These are phyloP conservation scores for Syncephalastrum sp. DNA, from an alignment of 371 early-diverging fungal genomes.

Conservation along the genomic window DNA sequence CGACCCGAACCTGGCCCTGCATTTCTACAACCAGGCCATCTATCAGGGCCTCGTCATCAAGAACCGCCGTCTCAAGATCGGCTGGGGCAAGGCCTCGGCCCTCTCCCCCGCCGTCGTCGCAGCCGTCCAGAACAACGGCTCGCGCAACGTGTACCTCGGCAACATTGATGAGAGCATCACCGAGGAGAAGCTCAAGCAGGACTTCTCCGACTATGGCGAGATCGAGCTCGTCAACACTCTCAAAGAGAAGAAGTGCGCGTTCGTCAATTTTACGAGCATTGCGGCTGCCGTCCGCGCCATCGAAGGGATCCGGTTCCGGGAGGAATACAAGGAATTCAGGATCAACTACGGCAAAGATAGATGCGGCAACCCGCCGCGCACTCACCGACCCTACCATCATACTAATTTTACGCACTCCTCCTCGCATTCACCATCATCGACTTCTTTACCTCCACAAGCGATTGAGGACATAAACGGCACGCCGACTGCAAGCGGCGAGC, in stretches of 20 bases:
- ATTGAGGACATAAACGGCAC: too few species aligned
- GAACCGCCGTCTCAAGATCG: slow-evolving; percentile 69
- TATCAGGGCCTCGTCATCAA: slow-evolving; percentile 64
- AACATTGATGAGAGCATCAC: slow-evolving; percentile 57
- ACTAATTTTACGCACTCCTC: too few species aligned
- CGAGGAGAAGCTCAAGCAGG: slow-evolving; percentile 62
- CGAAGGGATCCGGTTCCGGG: slow-evolving; percentile 55
- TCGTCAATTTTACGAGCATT: slow-evolving; percentile 80
- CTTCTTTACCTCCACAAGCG: too few species aligned
- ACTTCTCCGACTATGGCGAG: slow-evolving; percentile 75
- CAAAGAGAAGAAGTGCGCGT: slow-evolving; percentile 78
- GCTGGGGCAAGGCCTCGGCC: slow-evolving; percentile 75
- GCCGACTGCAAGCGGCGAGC: too few species aligned
- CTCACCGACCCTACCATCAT: not conserved
- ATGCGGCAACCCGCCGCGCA: slow-evolving; percentile 63
- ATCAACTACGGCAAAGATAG: slow-evolving; percentile 86
- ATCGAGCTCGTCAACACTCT: slow-evolving; percentile 78
- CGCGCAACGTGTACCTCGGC: slow-evolving; percentile 84
- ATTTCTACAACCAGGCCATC: slow-evolving; percentile 55
- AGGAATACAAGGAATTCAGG: slow-evolving; percentile 54
- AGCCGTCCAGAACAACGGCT: slow-evolving; percentile 69
- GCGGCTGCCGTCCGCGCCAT: slow-evolving; percentile 71
- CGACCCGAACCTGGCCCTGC: slow-evolving; percentile 64
- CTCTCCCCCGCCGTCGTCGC: slow-evolving; percentile 53
- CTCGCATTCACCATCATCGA: too few species aligned